These are phyloP conservation scores for Mycena vulgaris DNA, from an alignment of 768 basidiomycete species.

Conservation along the genomic window DNA sequence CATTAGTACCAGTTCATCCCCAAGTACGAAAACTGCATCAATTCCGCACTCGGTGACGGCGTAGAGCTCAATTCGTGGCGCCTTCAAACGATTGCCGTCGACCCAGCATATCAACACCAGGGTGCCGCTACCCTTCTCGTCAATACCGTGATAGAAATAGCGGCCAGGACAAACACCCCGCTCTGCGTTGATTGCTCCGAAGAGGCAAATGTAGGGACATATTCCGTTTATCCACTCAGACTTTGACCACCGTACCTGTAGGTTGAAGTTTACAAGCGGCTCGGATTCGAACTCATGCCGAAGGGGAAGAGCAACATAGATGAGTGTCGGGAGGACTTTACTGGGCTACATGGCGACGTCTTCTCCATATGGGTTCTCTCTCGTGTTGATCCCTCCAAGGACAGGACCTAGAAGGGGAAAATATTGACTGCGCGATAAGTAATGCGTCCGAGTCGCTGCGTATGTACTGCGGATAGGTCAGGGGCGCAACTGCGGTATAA, in stretches of 20 bases:
- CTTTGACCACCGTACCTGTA: not conserved
- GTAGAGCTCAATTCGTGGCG: not conserved
- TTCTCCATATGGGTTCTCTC: not conserved
- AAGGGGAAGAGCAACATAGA: not conserved
- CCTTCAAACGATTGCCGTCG: not conserved
- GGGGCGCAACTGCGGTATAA: too few relatives aligned
- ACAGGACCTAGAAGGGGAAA: too few relatives aligned
- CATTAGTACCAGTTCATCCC: not conserved
- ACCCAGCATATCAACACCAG: constrained; percentile 3
- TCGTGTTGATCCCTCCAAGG: constrained; percentile 21
- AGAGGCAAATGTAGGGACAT: not conserved
- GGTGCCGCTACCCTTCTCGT: not conserved
- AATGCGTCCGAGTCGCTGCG: too few relatives aligned
- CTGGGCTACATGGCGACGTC: not conserved
- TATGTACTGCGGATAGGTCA: too few relatives aligned
- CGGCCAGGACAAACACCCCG: not conserved
- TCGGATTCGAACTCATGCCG: constrained; percentile 7
- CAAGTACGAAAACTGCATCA: not conserved
- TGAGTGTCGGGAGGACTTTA: not conserved
- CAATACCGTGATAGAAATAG: not conserved
- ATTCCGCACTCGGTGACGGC: not conserved
- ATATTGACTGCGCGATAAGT: too few relatives aligned
- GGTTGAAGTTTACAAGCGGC: not conserved
- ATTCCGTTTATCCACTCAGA: too few relatives aligned
- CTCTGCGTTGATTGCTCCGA: not conserved